These are phyloP conservation scores for Raphanus hybrid DNA, from an alignment of 441 rosid genomes.

Conservation along the genomic window DNA sequence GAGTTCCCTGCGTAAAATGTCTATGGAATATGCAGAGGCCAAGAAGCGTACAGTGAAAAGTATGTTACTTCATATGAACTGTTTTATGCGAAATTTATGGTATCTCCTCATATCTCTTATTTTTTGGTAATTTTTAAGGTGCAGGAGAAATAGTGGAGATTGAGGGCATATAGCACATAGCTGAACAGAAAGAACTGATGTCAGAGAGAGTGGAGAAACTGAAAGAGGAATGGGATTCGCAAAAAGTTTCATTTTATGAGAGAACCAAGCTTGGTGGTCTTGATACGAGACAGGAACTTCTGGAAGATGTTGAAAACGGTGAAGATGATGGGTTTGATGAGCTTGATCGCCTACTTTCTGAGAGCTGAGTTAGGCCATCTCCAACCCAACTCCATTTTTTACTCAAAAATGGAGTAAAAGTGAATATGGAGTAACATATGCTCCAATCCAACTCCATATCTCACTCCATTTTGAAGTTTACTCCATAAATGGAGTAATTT, in stretches of 20 bases:
- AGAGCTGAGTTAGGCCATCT: background rate
- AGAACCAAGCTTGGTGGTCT: conserved; percentile 48
- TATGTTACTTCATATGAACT: conserved; percentile 36
- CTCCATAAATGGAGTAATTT: too few species aligned
- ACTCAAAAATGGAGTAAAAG: too few species aligned
- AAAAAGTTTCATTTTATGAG: conserved; percentile 51
- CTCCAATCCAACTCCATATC: too few species aligned
- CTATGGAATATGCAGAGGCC: conserved; percentile 63
- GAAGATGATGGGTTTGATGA: conserved; percentile 47
- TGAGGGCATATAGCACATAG: conserved; percentile 59
- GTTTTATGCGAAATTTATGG: background rate
- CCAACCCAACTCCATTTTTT: too few species aligned
- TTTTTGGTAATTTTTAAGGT: conserved; percentile 41
- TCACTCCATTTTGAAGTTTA: too few species aligned
- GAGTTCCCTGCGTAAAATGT: conserved; percentile 49
- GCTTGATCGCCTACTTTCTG: conserved; percentile 46
- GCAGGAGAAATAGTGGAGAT: conserved; percentile 54
- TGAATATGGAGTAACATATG: too few species aligned
- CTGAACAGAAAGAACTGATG: conserved; percentile 48
- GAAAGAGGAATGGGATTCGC: conserved; percentile 57
- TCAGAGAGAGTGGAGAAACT: conserved; percentile 52
- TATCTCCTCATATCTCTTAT: background rate
- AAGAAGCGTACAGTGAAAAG: conserved; percentile 71
- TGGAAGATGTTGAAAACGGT: conserved; percentile 34
- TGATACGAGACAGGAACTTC: conserved; percentile 19